These are phyloP conservation scores for Mortierella antarctica DNA, from an alignment of 192 early-diverging fungal genomes.

Conservation along the genomic window DNA sequence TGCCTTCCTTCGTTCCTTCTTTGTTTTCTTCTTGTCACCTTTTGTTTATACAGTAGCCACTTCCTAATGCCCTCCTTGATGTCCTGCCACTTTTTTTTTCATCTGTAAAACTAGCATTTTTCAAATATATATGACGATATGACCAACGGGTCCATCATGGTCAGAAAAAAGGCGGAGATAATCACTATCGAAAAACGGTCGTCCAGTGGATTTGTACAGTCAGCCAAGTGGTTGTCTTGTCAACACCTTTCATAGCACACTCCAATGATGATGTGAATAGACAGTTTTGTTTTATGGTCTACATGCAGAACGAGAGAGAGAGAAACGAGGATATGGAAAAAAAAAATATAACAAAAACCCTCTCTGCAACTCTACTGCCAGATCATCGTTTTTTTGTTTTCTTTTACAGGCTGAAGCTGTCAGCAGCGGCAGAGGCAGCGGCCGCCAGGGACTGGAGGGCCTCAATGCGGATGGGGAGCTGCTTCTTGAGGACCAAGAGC, in stretches of 20 bases:
- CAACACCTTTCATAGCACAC: neutral
- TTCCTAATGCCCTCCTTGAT: neutral
- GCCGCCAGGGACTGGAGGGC: conserved; percentile 29
- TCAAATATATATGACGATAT: too few species aligned
- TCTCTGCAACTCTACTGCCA: neutral
- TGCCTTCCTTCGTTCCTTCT: neutral
- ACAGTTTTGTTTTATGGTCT: neutral
- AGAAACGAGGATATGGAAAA: neutral
- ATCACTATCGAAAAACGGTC: too few species aligned
- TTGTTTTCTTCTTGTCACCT: neutral
- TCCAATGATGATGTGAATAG: too few species aligned
- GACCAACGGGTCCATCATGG: too few species aligned
- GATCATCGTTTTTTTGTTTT: neutral
- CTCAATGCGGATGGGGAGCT: conserved; percentile 40
- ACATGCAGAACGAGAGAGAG: too few species aligned
- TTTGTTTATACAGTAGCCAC: neutral
- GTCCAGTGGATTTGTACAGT: too few species aligned
- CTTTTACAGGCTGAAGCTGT: conserved; percentile 20
- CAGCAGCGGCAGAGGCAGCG: conserved; percentile 34
- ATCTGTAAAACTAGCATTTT: neutral
- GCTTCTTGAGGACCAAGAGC: conserved; percentile 43
- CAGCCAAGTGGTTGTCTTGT: too few species aligned
- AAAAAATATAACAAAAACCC: conserved; percentile 6
- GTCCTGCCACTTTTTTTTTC: neutral
- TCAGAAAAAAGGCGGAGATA: too few species aligned